Base-by-base conservation (phyloP, 306 rosid genomes). In the Echinosophora koreensis region DNA sequence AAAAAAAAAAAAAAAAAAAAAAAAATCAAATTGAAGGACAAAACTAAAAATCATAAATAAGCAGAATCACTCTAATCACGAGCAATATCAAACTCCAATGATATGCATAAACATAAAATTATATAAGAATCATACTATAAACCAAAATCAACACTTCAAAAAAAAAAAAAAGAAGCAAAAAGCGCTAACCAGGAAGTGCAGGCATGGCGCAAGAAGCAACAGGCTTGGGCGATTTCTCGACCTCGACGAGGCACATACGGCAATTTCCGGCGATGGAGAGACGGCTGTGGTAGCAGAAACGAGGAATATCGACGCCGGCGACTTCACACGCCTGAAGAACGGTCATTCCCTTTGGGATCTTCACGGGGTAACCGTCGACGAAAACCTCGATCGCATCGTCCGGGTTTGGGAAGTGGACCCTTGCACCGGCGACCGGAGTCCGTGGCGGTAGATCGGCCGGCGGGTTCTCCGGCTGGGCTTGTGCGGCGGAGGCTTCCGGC, bases 171-270 rank as follows among this genome's bases (percentile, higher is more conserved):
- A 4, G 22, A 22, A 34, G 0, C 13, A 3, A 3, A 41, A 12
- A 61, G 44, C 57, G 28, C 76, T 42, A 22, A 94, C 98, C 97
- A 73, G 99, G 99, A 76, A 95, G 97, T 59, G 99, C 99, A n/a
- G 99, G 99, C 99, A 95, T 95, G 87, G 99, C 99, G 49, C 99
- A 95, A 61, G 99, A 95, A 59, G 99, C 99, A 54, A 95, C 99
- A 34, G 99, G 99, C 85, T 95, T 95, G 37, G 99, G 99, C 1
- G 99, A 92, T 85, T 95, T 95, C 97, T 95, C 99, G 17, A 95
- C 99, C 91, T 92, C 99, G 58, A 95, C 99, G 39, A 95, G 97
- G 61, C 99, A 95, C 99, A 95, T 95, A 16, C 99, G 97, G 85
- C 99, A 95, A 70, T 95, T 95, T 0, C 97, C 97, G 11, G 99